Base-by-base conservation (phyloP, 2,329 filamentous ascomycete genomes). In the Metarhizium robertsii region DNA sequence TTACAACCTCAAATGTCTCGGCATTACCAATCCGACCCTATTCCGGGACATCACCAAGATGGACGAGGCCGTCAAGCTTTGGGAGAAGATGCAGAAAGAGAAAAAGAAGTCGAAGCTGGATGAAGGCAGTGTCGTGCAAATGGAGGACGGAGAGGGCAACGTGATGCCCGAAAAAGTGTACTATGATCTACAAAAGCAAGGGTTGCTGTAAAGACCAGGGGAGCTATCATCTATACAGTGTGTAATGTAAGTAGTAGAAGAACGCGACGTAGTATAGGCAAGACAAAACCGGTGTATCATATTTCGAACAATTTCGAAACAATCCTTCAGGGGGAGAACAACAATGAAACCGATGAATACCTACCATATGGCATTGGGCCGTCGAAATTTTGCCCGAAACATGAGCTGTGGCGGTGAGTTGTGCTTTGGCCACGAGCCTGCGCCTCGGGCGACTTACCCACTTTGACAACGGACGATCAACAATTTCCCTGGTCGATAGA, bases 161-260 rank as follows among this genome's bases (percentile, higher is more conserved):
- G 94, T 99, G 56, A 99, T 99, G 94, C 94, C 95, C 0, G 91
- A 96, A 75, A 95, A 96, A 79, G 92, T 99, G 54, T 99, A 96
- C 71, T 86, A 92, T 61, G 94, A 99, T 79, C 73, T 97, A 71
- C 88, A 90, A 72, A 95, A 95, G 74, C 90, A 95, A 69, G 92
- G 92, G 38, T 77, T 96, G 66, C 74, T 95, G 61, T 94, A 77
- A 25, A 71, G 55, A 16, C 38, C 38, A 14, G 13, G 38, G 8
- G 38, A 40, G 38, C 38, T 16, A 40, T 40, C 38, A 14, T 16
- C 14, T 16, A 14, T 40, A 16, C 38, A 40, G 34, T 36, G 8
- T 11, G 5, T 11, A 7, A 16, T 40, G 38, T 40, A 40, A 4
- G 8, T 40, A 13, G 14, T 40, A 14, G 38, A 7, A 4, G 5